Evolutionary conservation across 1,284 basidiomycete species (phyloP), one percentile per base, ranked within the genome.

Genomic region (Fomitiporia mediterranea): DNA sequence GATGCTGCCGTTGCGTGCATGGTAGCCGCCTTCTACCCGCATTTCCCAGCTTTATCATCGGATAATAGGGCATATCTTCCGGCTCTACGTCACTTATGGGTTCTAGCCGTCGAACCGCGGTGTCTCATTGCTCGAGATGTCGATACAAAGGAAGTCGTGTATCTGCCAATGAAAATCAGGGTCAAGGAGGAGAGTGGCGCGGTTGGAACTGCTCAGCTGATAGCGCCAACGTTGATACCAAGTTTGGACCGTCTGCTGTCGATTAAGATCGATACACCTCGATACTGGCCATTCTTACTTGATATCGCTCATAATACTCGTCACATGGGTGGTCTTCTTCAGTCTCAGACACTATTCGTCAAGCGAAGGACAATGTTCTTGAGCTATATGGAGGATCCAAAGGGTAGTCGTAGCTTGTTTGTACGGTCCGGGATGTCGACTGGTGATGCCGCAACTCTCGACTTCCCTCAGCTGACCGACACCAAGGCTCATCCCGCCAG

Each of bases 1-100:
- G 87, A 98, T 68, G 82, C 90, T 6, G 91, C 94, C 0, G 87
- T 98, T 55, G 96, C 95, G 0, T 86, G 86, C 57, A 84, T 99
- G 78, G 74, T 94, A 57, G 82, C 90, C 13, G 84, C 97, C 0
- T 94, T 97, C 74, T 98, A 93, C 70, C 95, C 96, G 2, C 83
- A 91, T 9, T 92, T 91, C 66, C 83, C 92, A 13, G 77, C 83
- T 9, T 70, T 79, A 7, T 87, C 91, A 1, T 83, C 83, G 6
- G 95, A 99, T 66, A 97, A 97, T 72, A 88, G 89, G 59, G 85
- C 88, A 38, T 96, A 94, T 66, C 78, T 98, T 3, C 97, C 98
- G 69, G 93, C 94, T 0, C 83, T 95, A 60, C 83, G 97, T 3
- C 96, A 99, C 70, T 72, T 99, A 27, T 99, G 97, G 97, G 91